Conservation (phyloP, 2,329 filamentous ascomycete species). For the Trichoderma gracile region DNA sequence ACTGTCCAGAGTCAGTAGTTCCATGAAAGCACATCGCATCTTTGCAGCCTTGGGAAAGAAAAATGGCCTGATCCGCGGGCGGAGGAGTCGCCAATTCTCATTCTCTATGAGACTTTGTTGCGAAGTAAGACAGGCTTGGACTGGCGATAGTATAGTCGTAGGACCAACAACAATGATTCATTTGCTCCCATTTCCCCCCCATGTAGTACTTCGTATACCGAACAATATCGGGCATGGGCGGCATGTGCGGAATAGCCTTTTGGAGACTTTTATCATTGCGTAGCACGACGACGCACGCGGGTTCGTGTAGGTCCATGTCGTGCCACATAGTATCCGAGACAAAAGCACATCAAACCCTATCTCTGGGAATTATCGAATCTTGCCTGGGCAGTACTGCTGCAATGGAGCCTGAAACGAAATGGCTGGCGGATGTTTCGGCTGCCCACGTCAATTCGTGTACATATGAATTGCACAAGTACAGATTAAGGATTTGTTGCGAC, state of each 20-base stretch:
- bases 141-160: not conserved
- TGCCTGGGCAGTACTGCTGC: not conserved
- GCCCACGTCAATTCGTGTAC: conserved; percentile 4
- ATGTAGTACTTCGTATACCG: not conserved
- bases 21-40: not conserved
- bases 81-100: not conserved
- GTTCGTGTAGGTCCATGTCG: conserved; percentile 25
- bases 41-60: not conserved
- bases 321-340: conserved; percentile 26
- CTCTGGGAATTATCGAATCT: conserved; percentile 12
- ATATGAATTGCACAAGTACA: not conserved
- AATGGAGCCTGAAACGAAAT: conserved; percentile 22
- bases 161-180: not conserved
- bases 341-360: conserved; percentile 26
- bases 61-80: not conserved
- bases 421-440: conserved; percentile 26
- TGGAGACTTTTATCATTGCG: conserved; percentile 11
- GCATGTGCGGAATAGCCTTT: conserved; percentile 7
- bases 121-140: not conserved
- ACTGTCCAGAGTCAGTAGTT: not conserved
- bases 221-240: conserved; percentile 7
- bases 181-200: not conserved
- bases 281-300: conserved; percentile 24
- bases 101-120: not conserved
- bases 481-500: conserved; percentile 18